Evolutionary conservation across 139 green algal species (phyloP), one percentile per base, ranked within the genome.

Genomic region (Limnomonas spitsbergensis): DNA sequence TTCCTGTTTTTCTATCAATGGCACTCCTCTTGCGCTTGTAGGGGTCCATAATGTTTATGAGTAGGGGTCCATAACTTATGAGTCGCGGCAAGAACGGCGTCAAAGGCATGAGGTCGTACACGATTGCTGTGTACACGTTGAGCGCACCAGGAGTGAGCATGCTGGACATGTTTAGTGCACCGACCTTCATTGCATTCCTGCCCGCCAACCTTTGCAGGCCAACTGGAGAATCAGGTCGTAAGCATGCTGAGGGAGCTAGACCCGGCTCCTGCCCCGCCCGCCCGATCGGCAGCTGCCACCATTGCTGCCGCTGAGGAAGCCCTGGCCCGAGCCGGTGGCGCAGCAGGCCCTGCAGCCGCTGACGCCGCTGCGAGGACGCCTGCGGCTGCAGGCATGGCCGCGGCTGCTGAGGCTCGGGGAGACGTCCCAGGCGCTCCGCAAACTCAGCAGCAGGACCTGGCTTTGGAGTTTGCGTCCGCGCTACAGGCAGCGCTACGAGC

Each of bases 261-360:
- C 27, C 61, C 61, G 9, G 27, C 26, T 7, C 61, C 61, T 20
- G 26, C 47, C 38, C 39, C 40, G 42, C 80, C 69, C 40, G 78
- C 40, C 38, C 54, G 26, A 38, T 38, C 69, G 1, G 69, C 74
- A 54, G 66, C 42, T 20, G 24, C 40, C 7, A 7, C 76, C 26
- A 67, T 53, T 7, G 66, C 76, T 32, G 83, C 75, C 2, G 69
- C 40, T 24, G 67, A n/a, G n/a, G n/a, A n/a, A n/a, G n/a, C n/a
- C n/a, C n/a, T n/a, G n/a, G n/a, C n/a, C n/a, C n/a, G n/a, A n/a
- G n/a, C n/a, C n/a, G n/a, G n/a, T n/a, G n/a, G n/a, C n/a, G n/a
- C n/a, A n/a, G n/a, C n/a, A n/a, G n/a, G n/a, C n/a, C n/a, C 69
- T 40, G 75, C 68, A 27, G 69, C 78, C n/a, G 76, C 52, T 27